phyloP scores from a whole-genome alignment of 495 filamentous ascomycete species.

The Xanthoparmelia taractica region DNA sequence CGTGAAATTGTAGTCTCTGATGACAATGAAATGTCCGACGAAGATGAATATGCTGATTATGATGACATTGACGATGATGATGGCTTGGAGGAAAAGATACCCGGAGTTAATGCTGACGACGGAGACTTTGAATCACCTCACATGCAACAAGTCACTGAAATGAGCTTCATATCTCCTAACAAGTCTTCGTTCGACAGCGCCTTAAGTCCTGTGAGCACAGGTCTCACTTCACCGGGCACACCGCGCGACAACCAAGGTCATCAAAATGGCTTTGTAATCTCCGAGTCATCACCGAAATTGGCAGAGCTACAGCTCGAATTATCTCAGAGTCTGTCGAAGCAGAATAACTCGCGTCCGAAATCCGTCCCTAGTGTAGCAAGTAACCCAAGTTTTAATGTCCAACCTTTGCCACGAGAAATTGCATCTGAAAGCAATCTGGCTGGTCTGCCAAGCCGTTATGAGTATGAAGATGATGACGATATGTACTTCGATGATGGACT shows the following conservation, averaged over 20 bases:
- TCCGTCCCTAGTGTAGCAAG: constrained; percentile 25
- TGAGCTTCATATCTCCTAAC: constrained; percentile 46
- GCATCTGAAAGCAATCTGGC: constrained; percentile 17
- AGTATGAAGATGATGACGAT: constrained; percentile 61
- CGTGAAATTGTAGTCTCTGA: constrained; percentile 26
- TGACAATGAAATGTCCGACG: constrained; percentile 59
- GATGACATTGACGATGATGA: constrained; percentile 63
- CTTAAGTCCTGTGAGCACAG: constrained; percentile 37
- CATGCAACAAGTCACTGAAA: constrained; percentile 45
- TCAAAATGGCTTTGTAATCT: constrained; percentile 40
- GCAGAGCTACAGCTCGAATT: constrained; percentile 3
- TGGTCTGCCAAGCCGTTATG: constrained; percentile 19
- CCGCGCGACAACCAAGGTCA: constrained; percentile 47
- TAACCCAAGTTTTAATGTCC: constrained; percentile 15
- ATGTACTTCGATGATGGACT: constrained; percentile 78
- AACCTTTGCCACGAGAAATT: constrained; percentile 1
- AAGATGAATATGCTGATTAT: constrained; percentile 47
- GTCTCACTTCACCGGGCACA: constrained; percentile 37
- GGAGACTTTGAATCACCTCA: constrained; percentile 25
- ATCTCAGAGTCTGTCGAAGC: constrained; percentile 4
- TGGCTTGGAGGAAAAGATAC: constrained; percentile 67
- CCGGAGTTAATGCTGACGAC: constrained; percentile 62
- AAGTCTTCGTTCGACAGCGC: constrained; percentile 38
- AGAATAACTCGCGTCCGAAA: constrained; percentile 10
- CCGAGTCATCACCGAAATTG: constrained; percentile 14